Base-by-base conservation (phyloP, 768 basidiomycete species). In the Podaxis mareebaensis region DNA sequence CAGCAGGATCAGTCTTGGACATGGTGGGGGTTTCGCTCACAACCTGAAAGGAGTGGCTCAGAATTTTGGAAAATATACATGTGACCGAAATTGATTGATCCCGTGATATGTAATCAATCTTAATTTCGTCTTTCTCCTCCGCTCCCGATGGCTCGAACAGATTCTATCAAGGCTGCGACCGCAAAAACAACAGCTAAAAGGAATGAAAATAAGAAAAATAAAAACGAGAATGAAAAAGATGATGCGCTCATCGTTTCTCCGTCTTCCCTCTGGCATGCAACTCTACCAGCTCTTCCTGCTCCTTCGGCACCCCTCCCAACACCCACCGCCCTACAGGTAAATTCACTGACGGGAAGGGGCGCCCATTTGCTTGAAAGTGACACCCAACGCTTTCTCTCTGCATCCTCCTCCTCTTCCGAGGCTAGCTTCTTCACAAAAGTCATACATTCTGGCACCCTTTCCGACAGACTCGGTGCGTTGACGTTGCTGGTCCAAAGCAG, bases 401-500 rank as follows among this genome's bases (percentile, higher is more conserved):
- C 82, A 3, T 80, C 83, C 0, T 79, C 85, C 1, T 81, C 79
- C 2, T 80, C 84, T n/a, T 89, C 95, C 3, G 95, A 96, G 73
- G 82, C 84, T 13, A 81, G 78, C 4, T 99, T 99, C 77, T 81
- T 99, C 51, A 81, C 88, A 56, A 92, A 92, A 69, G 90, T 99
- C 61, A 86, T 97, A 26, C 81, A 86, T 42, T 89, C 88, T 26
- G 96, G 96, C 61, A 99, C 96, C 3, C 85, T 96, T 15, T 93
- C 93, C 15, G 96, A 98, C 72, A 84, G 93, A 59, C 85, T 99
- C 1, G 93, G 93, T 66, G 96, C 96, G 0, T 79, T 99, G 57
- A 94, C 95, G 20, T 78, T 98, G 44, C 80, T 98, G 53, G 93
- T 95, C 20, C 92, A 96, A 75, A 87, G 88, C 57, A 91, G 91